phyloP scores from a whole-genome alignment of 352 stramenopile species.

The Blastocystis sp. region DNA sequence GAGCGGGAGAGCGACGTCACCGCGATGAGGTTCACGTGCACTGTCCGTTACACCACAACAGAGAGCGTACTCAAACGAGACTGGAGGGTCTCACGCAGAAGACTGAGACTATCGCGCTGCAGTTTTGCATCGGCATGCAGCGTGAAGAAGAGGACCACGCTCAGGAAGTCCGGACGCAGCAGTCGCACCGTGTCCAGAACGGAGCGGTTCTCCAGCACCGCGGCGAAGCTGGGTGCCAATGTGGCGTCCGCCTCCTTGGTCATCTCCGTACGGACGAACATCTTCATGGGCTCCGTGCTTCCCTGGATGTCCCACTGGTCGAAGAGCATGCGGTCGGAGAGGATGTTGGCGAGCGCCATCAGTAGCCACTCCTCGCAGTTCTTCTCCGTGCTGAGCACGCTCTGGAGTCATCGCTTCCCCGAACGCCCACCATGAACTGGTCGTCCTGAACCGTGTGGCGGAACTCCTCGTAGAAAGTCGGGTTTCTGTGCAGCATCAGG shows the following conservation, averaged over 20 bases:
- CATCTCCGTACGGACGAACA: not conserved
- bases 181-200: constrained; percentile 24
- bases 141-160: constrained; percentile 40
- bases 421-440: not conserved
- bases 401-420: not conserved
- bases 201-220: not conserved
- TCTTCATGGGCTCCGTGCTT: not conserved
- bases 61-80: not conserved
- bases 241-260: not conserved
- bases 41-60: no score
- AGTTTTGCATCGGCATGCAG: not conserved
- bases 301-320: not conserved
- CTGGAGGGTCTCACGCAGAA: not conserved
- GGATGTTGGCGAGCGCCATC: not conserved
- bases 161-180: constrained; percentile 22
- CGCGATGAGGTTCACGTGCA: constrained; percentile 43
- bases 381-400: not conserved
- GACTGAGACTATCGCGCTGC: not conserved
- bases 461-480: constrained; percentile 32
- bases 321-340: constrained; percentile 16
- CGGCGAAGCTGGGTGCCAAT: not conserved
- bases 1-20: not conserved
- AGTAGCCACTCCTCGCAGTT: not conserved
- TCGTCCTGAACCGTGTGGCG: constrained; percentile 39
- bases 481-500: constrained; percentile 42